Percentiles rank a stretch among this genome's conserved stretches.
Evolutionary conservation across 176 grass and related monocot genomes (phyloP).

Genomic region (Carex cristatella): DNA sequence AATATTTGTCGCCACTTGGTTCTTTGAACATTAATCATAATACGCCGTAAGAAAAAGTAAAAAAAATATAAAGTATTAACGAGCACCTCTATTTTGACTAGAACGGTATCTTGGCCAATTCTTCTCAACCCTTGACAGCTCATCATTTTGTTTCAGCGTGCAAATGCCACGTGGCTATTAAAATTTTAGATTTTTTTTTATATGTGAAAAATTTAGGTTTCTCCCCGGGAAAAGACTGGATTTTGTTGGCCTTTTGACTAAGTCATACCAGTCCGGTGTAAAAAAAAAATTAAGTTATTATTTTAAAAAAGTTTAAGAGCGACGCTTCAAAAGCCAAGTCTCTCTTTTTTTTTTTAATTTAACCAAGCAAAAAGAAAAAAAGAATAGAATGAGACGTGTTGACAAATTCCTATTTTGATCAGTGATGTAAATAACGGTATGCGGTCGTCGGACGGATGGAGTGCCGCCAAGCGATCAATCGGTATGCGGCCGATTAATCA

Average conservation of each 20-base stretch:
- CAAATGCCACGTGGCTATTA: background rate
- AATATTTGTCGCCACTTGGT: background rate
- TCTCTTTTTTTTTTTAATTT: background rate
- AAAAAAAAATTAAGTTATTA: background rate
- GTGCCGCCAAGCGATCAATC: too few relatives aligned
- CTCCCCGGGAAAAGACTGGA: too few relatives aligned
- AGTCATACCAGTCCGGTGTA: background rate
- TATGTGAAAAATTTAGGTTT: too few relatives aligned
- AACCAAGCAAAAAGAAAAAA: background rate
- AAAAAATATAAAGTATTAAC: background rate
- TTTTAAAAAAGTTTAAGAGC: background rate
- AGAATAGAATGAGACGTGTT: background rate
- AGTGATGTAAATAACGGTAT: too few relatives aligned
- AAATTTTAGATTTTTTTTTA: background rate
- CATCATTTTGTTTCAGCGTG: background rate
- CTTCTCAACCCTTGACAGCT: background rate
- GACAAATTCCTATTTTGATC: background rate
- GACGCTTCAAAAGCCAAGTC: background rate
- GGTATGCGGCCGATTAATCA: too few relatives aligned
- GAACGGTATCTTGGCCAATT: background rate
- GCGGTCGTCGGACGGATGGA: too few relatives aligned
- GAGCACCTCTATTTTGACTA: background rate
- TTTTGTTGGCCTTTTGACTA: background rate
- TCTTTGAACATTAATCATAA: background rate
- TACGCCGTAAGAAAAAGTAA: slow-evolving; percentile 10